These are phyloP conservation scores for Scheffersomyces parashehatae DNA, from an alignment of 1,139 yeast species.

Conservation along the genomic window DNA sequence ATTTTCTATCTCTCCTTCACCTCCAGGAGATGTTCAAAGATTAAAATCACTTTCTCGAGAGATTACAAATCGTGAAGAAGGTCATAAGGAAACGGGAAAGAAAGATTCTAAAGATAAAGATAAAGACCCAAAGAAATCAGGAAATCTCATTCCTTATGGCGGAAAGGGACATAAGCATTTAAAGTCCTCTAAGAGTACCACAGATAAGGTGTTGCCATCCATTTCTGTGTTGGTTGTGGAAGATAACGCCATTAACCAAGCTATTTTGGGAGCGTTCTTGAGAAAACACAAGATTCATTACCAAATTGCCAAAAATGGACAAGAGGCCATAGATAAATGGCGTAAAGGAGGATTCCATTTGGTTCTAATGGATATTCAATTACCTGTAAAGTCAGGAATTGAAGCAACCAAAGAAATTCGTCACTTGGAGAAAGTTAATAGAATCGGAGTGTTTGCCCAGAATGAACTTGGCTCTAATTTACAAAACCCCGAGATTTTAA, in stretches of 20 bases:
- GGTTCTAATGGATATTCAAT: constrained; percentile 91
- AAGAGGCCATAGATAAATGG: constrained; percentile 93
- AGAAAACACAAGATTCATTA: constrained; percentile 83
- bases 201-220: constrained; percentile 65
- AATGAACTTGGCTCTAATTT: constrained; percentile 30
- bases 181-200: constrained; percentile 23
- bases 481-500: constrained; percentile 22
- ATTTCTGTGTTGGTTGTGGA: constrained; percentile 92
- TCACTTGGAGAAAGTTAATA: constrained; percentile 73
- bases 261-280: constrained; percentile 88
- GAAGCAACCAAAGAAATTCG: constrained; percentile 92
- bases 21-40: constrained; percentile 6
- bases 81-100: background rate
- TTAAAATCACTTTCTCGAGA: constrained; percentile 10
- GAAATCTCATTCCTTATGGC: constrained; percentile 2
- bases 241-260: constrained; percentile 92
- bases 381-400: constrained; percentile 90
- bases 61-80: constrained; percentile 1
- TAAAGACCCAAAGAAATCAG: background rate
- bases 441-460: constrained; percentile 77
- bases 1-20: constrained; percentile 8
- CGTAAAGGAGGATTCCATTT: constrained; percentile 87
- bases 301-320: constrained; percentile 86
- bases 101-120: background rate
- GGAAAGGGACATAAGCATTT: constrained; percentile 1